These are phyloP conservation scores for Colletotrichum incanum DNA, from an alignment of 2,329 filamentous ascomycete genomes.

Conservation along the genomic window DNA sequence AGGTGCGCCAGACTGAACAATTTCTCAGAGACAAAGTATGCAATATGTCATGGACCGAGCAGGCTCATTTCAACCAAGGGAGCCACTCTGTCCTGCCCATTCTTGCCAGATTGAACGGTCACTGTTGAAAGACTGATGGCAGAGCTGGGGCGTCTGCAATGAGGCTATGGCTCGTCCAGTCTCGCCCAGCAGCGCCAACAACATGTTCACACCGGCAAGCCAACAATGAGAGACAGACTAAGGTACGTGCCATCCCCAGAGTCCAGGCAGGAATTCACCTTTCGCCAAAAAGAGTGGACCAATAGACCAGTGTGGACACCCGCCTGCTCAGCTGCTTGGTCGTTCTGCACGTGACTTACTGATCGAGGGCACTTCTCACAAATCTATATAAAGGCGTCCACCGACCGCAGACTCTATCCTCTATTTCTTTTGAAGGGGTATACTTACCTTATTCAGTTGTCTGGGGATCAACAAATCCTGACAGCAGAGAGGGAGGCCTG, in stretches of 20 bases:
- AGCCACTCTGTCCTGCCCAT: too few species aligned
- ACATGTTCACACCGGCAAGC: not conserved
- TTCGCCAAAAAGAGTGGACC: not conserved
- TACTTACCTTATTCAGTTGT: conserved; percentile 66
- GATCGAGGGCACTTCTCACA: conserved; percentile 1
- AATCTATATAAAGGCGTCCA: conserved; percentile 16
- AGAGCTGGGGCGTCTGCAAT: not conserved
- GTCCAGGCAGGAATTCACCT: not conserved
- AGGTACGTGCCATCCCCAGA: too few species aligned
- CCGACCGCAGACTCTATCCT: not conserved
- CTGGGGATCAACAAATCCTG: conserved; percentile 61
- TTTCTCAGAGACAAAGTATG: too few species aligned
- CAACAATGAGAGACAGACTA: not conserved
- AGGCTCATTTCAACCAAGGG: too few species aligned
- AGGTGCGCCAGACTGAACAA: too few species aligned
- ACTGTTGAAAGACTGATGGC: not conserved
- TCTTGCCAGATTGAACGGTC: too few species aligned
- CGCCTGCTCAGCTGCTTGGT: not conserved
- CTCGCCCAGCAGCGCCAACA: not conserved
- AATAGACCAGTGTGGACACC: too few species aligned
- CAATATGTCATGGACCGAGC: too few species aligned
- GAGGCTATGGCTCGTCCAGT: not conserved
- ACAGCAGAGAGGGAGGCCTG: conserved; percentile 62
- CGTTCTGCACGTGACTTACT: conserved; percentile 1
- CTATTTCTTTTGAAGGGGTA: conserved; percentile 48